These are phyloP conservation scores for Rhipidocladum racemiflorum DNA, from an alignment of 176 grass and related monocot genomes.

Conservation along the genomic window DNA sequence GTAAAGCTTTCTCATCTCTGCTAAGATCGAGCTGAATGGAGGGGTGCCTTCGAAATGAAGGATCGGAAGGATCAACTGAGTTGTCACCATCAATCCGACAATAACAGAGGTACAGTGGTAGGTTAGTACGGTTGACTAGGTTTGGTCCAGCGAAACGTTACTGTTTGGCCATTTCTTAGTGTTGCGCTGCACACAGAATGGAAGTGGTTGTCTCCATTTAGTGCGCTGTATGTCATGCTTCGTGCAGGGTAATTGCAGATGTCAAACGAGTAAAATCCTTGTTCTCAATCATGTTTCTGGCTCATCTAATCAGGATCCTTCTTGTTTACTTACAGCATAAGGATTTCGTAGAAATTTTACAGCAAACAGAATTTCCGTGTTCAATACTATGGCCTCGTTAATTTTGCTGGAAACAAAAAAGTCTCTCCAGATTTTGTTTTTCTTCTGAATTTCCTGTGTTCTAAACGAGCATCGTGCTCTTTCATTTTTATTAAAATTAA, in stretches of 20 bases:
- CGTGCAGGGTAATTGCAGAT: background rate
- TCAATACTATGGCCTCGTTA: background rate
- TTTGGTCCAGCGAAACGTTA: background rate
- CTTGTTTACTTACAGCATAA: background rate
- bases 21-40: background rate
- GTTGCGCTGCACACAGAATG: background rate
- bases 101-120: background rate
- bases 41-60: constrained; percentile 30
- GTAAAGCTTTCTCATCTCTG: background rate
- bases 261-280: background rate
- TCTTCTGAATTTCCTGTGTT: background rate
- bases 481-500: no score
- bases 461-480: background rate
- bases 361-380: background rate
- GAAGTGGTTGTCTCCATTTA: background rate
- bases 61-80: background rate
- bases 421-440: no score
- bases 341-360: no score
- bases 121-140: background rate
- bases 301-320: background rate
- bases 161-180: background rate
- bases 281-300: background rate
- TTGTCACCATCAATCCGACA: constrained; percentile 13
- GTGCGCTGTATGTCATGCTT: background rate
- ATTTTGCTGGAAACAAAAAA: background rate